These are phyloP conservation scores for Chytridium lagenaria DNA, from an alignment of 371 early-diverging fungal genomes.

Conservation along the genomic window DNA sequence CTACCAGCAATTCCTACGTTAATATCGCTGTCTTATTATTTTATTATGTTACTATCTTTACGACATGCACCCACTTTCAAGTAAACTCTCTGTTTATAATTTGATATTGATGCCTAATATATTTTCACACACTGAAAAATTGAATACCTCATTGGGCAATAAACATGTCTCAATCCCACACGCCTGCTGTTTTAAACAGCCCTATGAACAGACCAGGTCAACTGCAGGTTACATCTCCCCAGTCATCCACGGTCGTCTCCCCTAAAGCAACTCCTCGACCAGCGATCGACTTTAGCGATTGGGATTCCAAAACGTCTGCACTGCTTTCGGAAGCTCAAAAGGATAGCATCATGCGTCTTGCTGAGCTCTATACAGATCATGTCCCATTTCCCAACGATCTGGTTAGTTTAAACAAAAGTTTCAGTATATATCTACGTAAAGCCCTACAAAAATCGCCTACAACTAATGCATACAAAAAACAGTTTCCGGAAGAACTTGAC, in stretches of 20 bases:
- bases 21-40: no score
- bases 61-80: no score
- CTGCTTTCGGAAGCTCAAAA: neutral
- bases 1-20: constrained; percentile 34
- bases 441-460: no score
- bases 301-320: neutral
- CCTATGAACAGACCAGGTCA: neutral
- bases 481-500: no score
- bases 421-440: no score
- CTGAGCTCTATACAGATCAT: constrained; percentile 1
- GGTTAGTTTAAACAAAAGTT: no score
- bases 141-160: no score
- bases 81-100: neutral
- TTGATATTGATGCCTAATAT: neutral
- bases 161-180: no score
- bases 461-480: no score
- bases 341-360: neutral
- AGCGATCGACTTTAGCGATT: constrained; percentile 1
- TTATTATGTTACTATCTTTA: no score
- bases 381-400: constrained; percentile 8
- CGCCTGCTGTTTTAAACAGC: neutral
- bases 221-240: neutral
- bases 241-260: neutral
- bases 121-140: neutral
- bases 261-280: neutral